Base-by-base conservation (phyloP, 495 filamentous ascomycete species). In the Elasticomyces elasticus region DNA sequence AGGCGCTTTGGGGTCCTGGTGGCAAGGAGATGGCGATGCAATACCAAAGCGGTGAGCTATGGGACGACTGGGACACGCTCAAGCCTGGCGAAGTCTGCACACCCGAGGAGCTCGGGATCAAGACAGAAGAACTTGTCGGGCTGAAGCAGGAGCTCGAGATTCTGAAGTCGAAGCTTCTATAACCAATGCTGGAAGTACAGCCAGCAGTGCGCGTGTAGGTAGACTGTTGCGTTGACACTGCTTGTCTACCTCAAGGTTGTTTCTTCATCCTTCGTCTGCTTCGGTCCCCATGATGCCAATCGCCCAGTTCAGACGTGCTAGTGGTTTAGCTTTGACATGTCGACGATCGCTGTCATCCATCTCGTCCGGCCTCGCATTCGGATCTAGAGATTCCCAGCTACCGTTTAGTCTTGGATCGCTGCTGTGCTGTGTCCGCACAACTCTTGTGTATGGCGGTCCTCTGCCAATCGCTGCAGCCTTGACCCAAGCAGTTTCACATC, bases 401-500 rank as follows among this genome's bases (percentile, higher is more conserved):
- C 60, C 63, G 45, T 53, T 56, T 52, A 62, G 11, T 40, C 51
- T 31, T 30, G 59, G 59, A 49, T 62, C 59, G 20, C 51, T 57
- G 15, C 66, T 69, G 1, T 58, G 55, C 46, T 67, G 60, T 37
- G 59, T 56, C n/a, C 54, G 17, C 59, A 17, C 38, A 20, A 62
- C 31, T 6, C 74, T 67, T 49, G 70, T 61, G 66, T 92, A 95
- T 12, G 79, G 79, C 17, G 89, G 89, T 0, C 89, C 91, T 7
- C 78, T 76, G 2, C 87, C 87, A 54, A 82, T 67, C 51, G 80
- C 76, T 0, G 80, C 84, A 11, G 83, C 79, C 56, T 79, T 81
- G 40, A 78, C 73, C 92, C 92, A 98, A 4, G 81, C 77, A 12
- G 76, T 80, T 66, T 96, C 89, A 67, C 88, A 95, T 1, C 89